These are phyloP conservation scores for Cladochytrium replicatum DNA, from an alignment of 192 early-diverging fungal species.

Conservation along the genomic window DNA sequence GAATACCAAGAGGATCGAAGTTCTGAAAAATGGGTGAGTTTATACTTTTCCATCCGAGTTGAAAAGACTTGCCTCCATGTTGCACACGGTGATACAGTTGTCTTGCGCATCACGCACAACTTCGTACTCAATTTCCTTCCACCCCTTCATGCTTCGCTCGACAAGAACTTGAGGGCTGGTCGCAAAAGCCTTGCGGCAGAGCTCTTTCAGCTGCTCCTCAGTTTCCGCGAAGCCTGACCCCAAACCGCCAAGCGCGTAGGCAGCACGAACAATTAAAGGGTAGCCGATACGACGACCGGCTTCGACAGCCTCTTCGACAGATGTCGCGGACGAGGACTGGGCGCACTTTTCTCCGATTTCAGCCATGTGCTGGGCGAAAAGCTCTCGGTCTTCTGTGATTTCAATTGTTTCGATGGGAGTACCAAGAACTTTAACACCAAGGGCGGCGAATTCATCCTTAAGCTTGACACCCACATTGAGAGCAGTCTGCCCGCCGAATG, in stretches of 20 bases:
- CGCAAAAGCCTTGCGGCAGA: constrained; percentile 83
- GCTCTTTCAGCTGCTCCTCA: constrained; percentile 65
- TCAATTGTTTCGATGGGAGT: constrained; percentile 93
- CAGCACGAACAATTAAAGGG: constrained; percentile 92
- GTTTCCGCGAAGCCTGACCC: constrained; percentile 95
- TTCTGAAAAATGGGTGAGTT: constrained; percentile 39
- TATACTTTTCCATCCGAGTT: not conserved
- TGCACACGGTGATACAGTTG: constrained; percentile 99
- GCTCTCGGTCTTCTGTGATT: constrained; percentile 93
- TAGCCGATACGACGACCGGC: constrained; percentile 87
- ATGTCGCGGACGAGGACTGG: constrained; percentile 69
- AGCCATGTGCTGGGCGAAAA: constrained; percentile 76
- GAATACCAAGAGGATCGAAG: constrained; percentile 98
- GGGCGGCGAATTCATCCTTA: constrained; percentile 78
- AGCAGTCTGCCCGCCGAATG: constrained; percentile 99
- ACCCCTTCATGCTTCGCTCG: constrained; percentile 97
- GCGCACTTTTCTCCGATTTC: constrained; percentile 91
- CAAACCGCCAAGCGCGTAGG: constrained; percentile 91
- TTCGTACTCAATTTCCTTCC: constrained; percentile 99
- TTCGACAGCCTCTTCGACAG: constrained; percentile 70
- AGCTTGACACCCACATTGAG: constrained; percentile 92
- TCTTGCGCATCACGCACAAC: constrained; percentile 89
- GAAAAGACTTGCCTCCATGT: constrained; percentile 75
- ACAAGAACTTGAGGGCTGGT: constrained; percentile 89
- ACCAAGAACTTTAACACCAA: constrained; percentile 87